Evolutionary conservation across 2,329 filamentous ascomycete genomes (phyloP), one percentile per base, ranked within the genome.

Genomic region (Davidsoniella virescens): DNA sequence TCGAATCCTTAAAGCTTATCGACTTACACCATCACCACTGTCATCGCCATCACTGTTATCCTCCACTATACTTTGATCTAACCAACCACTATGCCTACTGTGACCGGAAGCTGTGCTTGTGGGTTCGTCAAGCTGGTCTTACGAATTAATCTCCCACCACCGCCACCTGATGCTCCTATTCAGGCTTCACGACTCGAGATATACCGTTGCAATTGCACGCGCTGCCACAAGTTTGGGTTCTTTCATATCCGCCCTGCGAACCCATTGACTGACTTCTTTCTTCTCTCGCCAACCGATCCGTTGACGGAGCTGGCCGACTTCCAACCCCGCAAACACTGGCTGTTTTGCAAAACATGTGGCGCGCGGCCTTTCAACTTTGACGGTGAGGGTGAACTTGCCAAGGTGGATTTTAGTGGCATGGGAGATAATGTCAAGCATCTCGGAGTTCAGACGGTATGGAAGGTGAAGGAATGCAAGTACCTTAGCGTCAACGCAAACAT

Each of bases 171-270:
- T 10, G 36, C 20, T n/a, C 26, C 44, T 25, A 29, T 44, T 73
- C 59, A 71, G 70, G 46, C 71, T 67, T 56, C 79, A 78, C 44
- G 20, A 29, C 20, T 49, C 16, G 70, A 52, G 46, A 49, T 49
- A 29, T 52, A 49, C 46, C 48, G 48, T 23, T 70, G 67, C 60
- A 71, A 70, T 54, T 71, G 67, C 57, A 64, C 59, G n/a, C 65
- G 63, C 12, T 71, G 67, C 57, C 63, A 67, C 40, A 70, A 70
- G 54, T 62, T 65, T 57, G 63, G 62, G 38, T 61, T 65, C 51
- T 67, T 69, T 56, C 67, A 70, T 56, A 55, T 65, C 36, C 64
- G 66, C 12, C 61, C 65, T 5, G 58, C 59, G 38, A 54, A 60
- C 38, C 52, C 61, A 2, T 56, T 57, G 8, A 57, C 65, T 14